Conservation (phyloP, 768 basidiomycete genomes). For the Russula earlei region DNA sequence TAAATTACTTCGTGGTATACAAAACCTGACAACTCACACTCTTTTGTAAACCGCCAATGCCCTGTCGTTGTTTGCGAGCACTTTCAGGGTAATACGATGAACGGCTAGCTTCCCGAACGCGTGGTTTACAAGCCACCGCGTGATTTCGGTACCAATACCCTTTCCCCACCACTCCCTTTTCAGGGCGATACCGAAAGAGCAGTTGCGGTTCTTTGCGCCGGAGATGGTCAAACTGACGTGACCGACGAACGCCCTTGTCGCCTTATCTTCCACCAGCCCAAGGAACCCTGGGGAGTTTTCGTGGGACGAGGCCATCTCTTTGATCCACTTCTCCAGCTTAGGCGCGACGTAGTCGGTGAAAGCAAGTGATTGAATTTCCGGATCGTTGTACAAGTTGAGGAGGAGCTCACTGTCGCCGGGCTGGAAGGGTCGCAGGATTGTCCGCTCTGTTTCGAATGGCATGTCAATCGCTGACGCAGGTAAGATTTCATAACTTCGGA, state of each 20-base stretch:
- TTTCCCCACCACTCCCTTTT: constrained; percentile 14
- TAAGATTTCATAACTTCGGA: constrained; percentile 9
- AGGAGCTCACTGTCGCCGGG: constrained; percentile 9
- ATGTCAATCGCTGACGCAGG: constrained; percentile 11
- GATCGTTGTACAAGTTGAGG: constrained; percentile 5
- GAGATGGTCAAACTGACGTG: not conserved
- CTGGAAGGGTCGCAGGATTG: constrained; percentile 1
- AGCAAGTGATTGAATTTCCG: constrained; percentile 11
- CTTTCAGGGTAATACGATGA: constrained; percentile 6
- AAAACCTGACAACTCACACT: not conserved
- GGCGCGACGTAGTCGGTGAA: constrained; percentile 8
- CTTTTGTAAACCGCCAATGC: constrained; percentile 14
- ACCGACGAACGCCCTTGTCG: constrained; percentile 11
- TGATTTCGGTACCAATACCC: constrained; percentile 15
- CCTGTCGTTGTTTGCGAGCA: constrained; percentile 4
- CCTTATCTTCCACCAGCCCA: constrained; percentile 13
- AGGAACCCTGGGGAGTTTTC: not conserved
- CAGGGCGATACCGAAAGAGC: constrained; percentile 7
- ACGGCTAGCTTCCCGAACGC: constrained; percentile 2
- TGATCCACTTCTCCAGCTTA: constrained; percentile 4
- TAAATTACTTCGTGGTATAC: not conserved
- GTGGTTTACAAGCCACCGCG: constrained; percentile 9
- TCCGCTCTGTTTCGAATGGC: constrained; percentile 4
- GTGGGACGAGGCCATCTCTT: not conserved
- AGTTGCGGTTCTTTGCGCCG: not conserved